Conservation (phyloP, 306 rosid species). For the Cicer arietinum region DNA sequence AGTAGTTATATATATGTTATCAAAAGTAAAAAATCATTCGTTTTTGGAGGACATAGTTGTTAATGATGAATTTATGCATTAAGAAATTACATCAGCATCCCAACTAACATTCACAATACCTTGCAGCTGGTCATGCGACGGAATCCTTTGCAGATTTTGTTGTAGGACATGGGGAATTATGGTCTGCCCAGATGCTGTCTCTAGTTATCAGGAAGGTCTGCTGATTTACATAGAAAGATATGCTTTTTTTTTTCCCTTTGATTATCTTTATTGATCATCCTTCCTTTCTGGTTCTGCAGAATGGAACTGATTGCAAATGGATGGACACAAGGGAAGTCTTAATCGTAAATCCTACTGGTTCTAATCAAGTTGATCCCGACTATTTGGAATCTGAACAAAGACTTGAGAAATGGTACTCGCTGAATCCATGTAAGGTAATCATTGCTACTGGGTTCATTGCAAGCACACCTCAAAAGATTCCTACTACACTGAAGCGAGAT, state of each 20-base stretch:
- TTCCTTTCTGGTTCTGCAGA: constrained; percentile 57
- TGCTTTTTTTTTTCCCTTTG: constrained; percentile 11
- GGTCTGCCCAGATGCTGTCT: constrained; percentile 95
- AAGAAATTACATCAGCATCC: constrained; percentile 27
- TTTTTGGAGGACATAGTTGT: constrained; percentile 3
- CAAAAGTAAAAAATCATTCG: constrained; percentile 6
- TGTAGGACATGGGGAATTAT: constrained; percentile 98
- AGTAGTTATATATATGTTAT: constrained; percentile 15
- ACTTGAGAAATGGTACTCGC: constrained; percentile 83
- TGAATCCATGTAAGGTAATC: constrained; percentile 70
- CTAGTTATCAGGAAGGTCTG: constrained; percentile 77
- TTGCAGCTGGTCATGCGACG: constrained; percentile 98
- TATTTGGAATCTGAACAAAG: constrained; percentile 66
- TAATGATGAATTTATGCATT: constrained; percentile 28
- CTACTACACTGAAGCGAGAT: constrained; percentile 97
- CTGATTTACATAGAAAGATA: constrained; percentile 36
- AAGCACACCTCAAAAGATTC: constrained; percentile 85
- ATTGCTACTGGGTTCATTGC: constrained; percentile 99
- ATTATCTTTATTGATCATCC: constrained; percentile 33
- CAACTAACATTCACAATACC: constrained; percentile 47
- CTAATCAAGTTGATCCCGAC: constrained; percentile 98
- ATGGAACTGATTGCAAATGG: constrained; percentile 85
- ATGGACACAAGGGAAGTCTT: constrained; percentile 99
- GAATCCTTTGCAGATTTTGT: constrained; percentile 97
- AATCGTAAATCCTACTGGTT: constrained; percentile 80